Percentiles rank a stretch among this genome's conserved stretches.
These are phyloP conservation scores for Gracilaria vermiculophylla DNA, from an alignment of 23 red algal genomes.

Conservation along the genomic window DNA sequence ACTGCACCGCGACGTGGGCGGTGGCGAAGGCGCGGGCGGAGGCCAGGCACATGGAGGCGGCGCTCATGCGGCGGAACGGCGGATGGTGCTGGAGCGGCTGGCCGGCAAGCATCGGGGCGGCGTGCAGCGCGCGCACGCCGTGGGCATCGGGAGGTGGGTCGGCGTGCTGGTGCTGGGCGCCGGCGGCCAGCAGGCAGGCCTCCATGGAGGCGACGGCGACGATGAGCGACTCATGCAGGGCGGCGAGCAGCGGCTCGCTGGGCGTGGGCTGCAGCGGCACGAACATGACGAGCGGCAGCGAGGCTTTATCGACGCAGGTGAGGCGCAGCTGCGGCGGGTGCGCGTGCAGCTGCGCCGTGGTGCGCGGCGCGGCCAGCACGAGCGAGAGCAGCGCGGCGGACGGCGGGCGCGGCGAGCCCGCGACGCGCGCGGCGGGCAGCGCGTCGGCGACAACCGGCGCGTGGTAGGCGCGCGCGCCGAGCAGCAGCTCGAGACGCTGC, in stretches of 20 bases:
- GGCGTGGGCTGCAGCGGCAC: background rate
- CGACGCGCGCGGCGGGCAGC: background rate
- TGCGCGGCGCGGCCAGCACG: slow-evolving; percentile 8
- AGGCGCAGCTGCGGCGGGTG: background rate
- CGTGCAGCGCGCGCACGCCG: background rate
- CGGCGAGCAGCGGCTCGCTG: background rate
- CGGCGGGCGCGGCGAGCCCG: background rate
- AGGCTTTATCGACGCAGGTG: slow-evolving; percentile 6
- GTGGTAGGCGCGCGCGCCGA: background rate
- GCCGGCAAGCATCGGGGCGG: background rate
- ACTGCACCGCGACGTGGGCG: background rate
- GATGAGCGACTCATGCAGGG: slow-evolving; percentile 10
- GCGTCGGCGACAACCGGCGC: background rate
- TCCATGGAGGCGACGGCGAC: slow-evolving; percentile 22
- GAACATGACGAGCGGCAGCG: background rate
- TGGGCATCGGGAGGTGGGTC: background rate
- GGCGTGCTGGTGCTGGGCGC: background rate
- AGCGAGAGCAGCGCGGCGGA: slow-evolving; percentile 15
- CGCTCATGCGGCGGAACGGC: background rate
- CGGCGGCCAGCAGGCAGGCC: background rate
- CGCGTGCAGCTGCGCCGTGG: background rate
- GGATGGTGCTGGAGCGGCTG: background rate
- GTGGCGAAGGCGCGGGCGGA: slow-evolving; percentile 3
- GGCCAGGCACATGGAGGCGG: background rate
- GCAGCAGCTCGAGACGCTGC: background rate